A percentile compares a stretch with the other conserved stretches of the same genome.
These are phyloP conservation scores for Podospora conica DNA, from an alignment of 495 filamentous ascomycete species.

Conservation along the genomic window DNA sequence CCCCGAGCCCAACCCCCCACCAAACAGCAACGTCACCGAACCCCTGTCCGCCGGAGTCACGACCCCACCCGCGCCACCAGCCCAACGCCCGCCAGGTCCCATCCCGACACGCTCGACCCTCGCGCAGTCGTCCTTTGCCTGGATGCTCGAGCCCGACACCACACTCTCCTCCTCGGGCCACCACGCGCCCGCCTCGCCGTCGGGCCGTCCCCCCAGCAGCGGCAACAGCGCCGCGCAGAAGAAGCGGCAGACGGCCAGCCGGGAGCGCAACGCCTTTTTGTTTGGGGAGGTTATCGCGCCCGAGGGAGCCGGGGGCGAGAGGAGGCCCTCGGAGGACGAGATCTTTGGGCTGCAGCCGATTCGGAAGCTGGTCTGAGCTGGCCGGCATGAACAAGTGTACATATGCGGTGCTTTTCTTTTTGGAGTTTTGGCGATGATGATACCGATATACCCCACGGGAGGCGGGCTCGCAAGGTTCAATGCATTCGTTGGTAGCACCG, in stretches of 20 bases:
- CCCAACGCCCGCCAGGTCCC: conserved; percentile 23
- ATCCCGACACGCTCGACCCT: conserved; percentile 61
- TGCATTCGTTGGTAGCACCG: not conserved
- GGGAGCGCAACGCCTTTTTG: conserved; percentile 50
- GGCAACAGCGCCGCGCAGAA: conserved; percentile 13
- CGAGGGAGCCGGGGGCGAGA: conserved; percentile 18
- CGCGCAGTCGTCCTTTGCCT: conserved; percentile 83
- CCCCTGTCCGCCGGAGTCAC: not conserved
- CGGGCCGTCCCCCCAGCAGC: conserved; percentile 17
- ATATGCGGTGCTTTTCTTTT: not conserved
- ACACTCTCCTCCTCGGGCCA: conserved; percentile 13
- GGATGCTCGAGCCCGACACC: conserved; percentile 72
- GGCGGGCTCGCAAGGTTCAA: not conserved
- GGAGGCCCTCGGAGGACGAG: conserved; percentile 29
- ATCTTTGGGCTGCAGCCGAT: conserved; percentile 45
- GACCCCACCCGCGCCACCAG: not conserved
- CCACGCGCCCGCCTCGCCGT: conserved; percentile 8
- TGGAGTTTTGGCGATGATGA: not conserved
- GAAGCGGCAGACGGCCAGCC: conserved; percentile 39
- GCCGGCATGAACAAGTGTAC: not conserved
- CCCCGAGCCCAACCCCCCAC: conserved; percentile 15
- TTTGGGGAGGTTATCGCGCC: conserved; percentile 44
- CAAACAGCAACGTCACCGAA: not conserved
- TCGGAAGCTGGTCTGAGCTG: conserved; percentile 14
- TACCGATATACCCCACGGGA: not conserved